Evolutionary conservation across 805 yeast genomes (phyloP), one percentile per base, ranked within the genome.

Genomic region (Hanseniaspora meyeri): DNA sequence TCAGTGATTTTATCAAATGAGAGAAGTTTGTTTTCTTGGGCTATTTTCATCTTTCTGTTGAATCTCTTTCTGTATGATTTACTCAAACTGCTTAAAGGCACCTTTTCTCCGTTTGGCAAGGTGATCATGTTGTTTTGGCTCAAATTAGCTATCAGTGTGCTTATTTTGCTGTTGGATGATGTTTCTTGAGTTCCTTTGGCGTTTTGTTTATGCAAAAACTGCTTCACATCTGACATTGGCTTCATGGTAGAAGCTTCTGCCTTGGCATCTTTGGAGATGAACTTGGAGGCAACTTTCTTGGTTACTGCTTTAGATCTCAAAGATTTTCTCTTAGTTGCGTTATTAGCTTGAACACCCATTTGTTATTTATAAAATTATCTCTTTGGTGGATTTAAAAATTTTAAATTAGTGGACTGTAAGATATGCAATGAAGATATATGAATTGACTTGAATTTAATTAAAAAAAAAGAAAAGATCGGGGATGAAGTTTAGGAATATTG

Each of bases 41-140:
- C 77, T 4, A 90, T 87, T 62, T 78, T 78, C 59, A 86, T 70
- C 61, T 82, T 79, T 57, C 83, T 85, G 62, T 77, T 78, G 50
- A 74, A 72, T 62, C 75, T 78, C 60, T 86, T 79, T 62, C 82
- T 53, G 14, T 16, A 53, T 11, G 57, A 53, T 34, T 53, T 53
- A 32, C 57, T 53, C 20, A 53, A 36, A 17, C 43, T 42, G 11
- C 43, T 43, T 14, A 54, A 17, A 4, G 57, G 43, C 7, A 48
- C 49, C 32, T 40, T 48, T 27, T 43, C 38, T 19, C 49, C 64
- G 6, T 66, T 61, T n/a, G 49, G 43, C 14, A 53, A 24, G 3
- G 57, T 53, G 4, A 53, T 31, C 34, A 29, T 38, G 3, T 38
- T 29, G 0, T 67, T 64, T 51, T 69, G 70, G 58, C 66, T 64